Base-by-base conservation (phyloP, 1,284 basidiomycete species). In the Entoloma clypeatum region DNA sequence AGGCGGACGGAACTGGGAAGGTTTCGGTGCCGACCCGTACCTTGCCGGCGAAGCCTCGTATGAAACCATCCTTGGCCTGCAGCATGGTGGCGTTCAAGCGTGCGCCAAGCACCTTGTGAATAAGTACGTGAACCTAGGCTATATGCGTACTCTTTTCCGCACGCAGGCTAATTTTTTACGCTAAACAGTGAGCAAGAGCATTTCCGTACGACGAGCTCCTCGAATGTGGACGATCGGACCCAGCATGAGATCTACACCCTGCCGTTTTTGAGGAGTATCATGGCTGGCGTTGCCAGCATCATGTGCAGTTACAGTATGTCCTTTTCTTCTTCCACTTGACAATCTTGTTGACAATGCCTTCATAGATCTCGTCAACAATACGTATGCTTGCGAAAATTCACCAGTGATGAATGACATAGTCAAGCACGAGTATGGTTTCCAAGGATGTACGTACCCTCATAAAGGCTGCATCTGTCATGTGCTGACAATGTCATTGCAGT, bases 1-100 rank as follows among this genome's bases (percentile, higher is more conserved):
- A 50, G 81, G 74, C 3, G 90, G 90, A 0, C 68, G 90, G 7
- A 90, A 88, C 60, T 93, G 86, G 86, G 89, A 93, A 67, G 86
- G 86, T 6, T 91, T 88, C 48, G 82, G 86, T 33, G 81, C 73
- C 11, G 83, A 87, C 57, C 86, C 88, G 0, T 92, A 81, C 65
- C 65, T 92, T 28, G 59, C 75, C 35, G 82, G 86, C 11, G 84
- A 84, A 59, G 74, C 77, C 0, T 78, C 85, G 1, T 86, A 81
- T 47, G 79, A 85, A 59, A 89, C 84, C 2, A 75, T 91, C 45
- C 60, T 81, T 16, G 88, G 89, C 1, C 65, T 90, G 62, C 89
- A 92, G 56, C 59, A 69, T 26, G 71, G 69, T 1, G 87, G 88
- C 24, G 83, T 92, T 0, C 84, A 81, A 55, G 79, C 81, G 7